phyloP scores from a whole-genome alignment of 306 rosid species.

The Purshia tridentata region DNA sequence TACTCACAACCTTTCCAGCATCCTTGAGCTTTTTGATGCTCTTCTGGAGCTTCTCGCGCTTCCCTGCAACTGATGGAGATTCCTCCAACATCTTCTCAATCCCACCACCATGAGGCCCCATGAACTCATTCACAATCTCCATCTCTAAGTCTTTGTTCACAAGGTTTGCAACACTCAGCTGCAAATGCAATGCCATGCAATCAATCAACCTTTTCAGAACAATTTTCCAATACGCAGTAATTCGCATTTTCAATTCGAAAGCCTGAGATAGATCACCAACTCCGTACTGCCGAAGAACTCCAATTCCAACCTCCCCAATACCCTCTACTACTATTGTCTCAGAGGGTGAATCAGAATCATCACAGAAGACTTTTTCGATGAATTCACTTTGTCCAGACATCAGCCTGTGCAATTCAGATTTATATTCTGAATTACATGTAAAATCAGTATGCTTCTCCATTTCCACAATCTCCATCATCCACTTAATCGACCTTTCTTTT shows the following conservation, averaged over 20 bases:
- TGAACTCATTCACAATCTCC: not conserved
- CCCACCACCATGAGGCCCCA: not conserved
- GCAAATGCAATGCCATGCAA: conserved; percentile 9
- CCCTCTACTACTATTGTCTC: not conserved
- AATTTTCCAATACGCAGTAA: not conserved
- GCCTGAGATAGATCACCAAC: not conserved
- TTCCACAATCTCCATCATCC: conserved; percentile 9
- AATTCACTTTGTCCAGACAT: not conserved
- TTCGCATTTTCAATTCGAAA: conserved; percentile 3
- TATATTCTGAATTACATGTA: conserved; percentile 6
- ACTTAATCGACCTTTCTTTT: not conserved
- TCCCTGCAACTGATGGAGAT: not conserved
- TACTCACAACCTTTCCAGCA: not conserved
- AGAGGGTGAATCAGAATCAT: not conserved
- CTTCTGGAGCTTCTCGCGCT: conserved; percentile 1
- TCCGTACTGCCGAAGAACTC: not conserved
- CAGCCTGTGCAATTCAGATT: not conserved
- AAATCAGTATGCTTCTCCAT: conserved; percentile 2
- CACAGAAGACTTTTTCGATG: not conserved
- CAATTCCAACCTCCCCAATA: not conserved
- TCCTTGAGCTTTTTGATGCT: conserved; percentile 12
- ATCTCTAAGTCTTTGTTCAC: not conserved
- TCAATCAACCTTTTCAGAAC: not conserved
- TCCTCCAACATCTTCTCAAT: conserved; percentile 3
- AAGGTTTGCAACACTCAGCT: not conserved